Base-by-base conservation (phyloP, 2,329 filamentous ascomycete genomes). In the Immersiporthe knoxdaviesiana region DNA sequence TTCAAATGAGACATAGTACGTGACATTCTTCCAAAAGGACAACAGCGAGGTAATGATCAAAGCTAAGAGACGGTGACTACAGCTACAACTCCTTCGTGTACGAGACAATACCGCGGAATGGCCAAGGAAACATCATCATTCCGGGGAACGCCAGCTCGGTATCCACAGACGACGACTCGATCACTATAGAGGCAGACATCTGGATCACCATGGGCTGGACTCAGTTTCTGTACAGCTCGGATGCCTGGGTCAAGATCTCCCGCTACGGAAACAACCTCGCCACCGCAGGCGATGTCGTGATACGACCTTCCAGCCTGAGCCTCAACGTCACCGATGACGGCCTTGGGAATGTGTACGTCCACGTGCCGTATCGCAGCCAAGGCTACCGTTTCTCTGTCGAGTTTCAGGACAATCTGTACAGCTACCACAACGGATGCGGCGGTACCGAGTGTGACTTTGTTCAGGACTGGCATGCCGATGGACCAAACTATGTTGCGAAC, bases 181-280 rank as follows among this genome's bases (percentile, higher is more conserved):
- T 79, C 65, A 74, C 73, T 5, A 76, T 79, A 61, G 78, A 79
- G 66, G 69, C 71, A 16, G 74, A 74, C 39, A 73, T 76, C 56
- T 74, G 75, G 56, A 73, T 77, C n/a, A 75, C 72, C 59, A 79
- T 79, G 78, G 77, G 75, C 7, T 79, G 78, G 78, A 75, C 78
- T n/a, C 76, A 79, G 68, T 80, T 77, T 65, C 72, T 76, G 35
- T 71, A 74, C 39, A 59, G 52, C 58, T 44, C 65, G 14, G 75
- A 78, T 52, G 69, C 72, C n/a, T 69, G 73, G 39, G 72, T 78
- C 11, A 74, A 74, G 54, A 72, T 79, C 11, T 66, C 72, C 11
- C 67, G 71, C 5, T 69, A 72, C 21, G 72, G 71, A 12, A 69
- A 70, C 27, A 47, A 69, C 14, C 62, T 73, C 11, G 70, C 72